These are phyloP conservation scores for Stentor roeselii DNA, from an alignment of 73 alveolate species.

Conservation along the genomic window DNA sequence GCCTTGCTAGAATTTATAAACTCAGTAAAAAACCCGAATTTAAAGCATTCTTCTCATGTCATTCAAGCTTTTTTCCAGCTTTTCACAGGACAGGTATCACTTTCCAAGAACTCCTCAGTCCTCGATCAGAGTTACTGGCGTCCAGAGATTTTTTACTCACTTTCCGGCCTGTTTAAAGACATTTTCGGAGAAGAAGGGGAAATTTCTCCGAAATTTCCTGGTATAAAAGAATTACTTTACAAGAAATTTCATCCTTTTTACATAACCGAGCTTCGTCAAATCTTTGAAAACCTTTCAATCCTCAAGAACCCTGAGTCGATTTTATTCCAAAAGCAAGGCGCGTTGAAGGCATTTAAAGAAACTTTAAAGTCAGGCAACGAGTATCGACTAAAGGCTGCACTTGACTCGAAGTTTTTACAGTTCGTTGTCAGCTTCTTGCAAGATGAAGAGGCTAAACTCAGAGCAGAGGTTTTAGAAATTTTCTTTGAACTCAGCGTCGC, in stretches of 20 bases:
- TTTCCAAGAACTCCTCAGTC: too few relatives aligned
- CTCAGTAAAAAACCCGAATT: background rate
- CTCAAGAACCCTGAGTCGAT: conserved; percentile 38
- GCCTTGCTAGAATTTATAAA: background rate
- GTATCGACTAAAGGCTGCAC: conserved; percentile 76
- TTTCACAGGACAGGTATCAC: background rate
- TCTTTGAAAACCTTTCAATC: conserved; percentile 44
- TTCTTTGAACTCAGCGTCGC: conserved; percentile 53
- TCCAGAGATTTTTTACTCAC: background rate
- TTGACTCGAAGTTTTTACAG: conserved; percentile 76
- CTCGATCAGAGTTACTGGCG: background rate
- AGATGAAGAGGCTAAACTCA: conserved; percentile 46
- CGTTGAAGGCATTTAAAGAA: conserved; percentile 64
- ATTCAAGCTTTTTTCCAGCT: background rate
- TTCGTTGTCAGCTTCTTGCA: conserved; percentile 48
- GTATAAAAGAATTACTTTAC: conserved; percentile 60
- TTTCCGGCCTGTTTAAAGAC: background rate
- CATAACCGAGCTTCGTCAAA: conserved; percentile 33
- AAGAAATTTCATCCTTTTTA: conserved; percentile 40
- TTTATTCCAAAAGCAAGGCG: conserved; percentile 69
- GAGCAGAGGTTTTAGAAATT: conserved; percentile 44
- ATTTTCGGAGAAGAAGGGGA: background rate
- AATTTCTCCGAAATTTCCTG: conserved; percentile 47
- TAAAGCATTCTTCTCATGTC: background rate
- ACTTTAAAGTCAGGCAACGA: conserved; percentile 67